A percentile compares a stretch with the other conserved stretches of the same genome.
phyloP scores from a whole-genome alignment of 345 rosid species.

The Populus nigra region DNA sequence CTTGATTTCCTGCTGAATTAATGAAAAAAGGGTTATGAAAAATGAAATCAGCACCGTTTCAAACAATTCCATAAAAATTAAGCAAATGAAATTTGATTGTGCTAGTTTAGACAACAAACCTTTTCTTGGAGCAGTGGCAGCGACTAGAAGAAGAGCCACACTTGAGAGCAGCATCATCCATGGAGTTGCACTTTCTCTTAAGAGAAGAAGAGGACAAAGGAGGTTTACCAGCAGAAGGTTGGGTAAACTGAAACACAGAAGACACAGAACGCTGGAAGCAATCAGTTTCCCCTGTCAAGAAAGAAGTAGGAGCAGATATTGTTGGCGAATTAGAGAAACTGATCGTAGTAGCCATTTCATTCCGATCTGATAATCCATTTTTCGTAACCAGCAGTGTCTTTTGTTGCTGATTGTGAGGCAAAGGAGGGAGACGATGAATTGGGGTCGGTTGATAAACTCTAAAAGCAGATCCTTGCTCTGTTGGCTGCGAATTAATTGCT shows the following conservation, averaged over 20 bases:
- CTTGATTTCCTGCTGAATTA: constrained; percentile 58
- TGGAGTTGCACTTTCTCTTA: constrained; percentile 72
- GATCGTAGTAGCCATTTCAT: constrained; percentile 40
- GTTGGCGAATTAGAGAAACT: constrained; percentile 52
- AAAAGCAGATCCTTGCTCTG: constrained; percentile 57
- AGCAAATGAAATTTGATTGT: background rate
- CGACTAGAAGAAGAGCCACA: constrained; percentile 63
- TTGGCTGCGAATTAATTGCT: constrained; percentile 11
- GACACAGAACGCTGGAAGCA: constrained; percentile 52
- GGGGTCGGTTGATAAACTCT: constrained; percentile 68
- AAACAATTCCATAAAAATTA: background rate
- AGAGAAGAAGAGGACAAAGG: constrained; percentile 55
- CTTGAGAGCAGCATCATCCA: constrained; percentile 58
- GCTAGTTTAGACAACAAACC: constrained; percentile 32
- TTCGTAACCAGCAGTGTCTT: constrained; percentile 27
- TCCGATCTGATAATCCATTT: constrained; percentile 36
- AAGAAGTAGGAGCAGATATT: constrained; percentile 60
- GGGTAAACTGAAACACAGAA: constrained; percentile 64
- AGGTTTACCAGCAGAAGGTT: constrained; percentile 63
- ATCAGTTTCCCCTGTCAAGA: constrained; percentile 70
- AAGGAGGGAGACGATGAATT: constrained; percentile 65
- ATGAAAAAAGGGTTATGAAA: no score
- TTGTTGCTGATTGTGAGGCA: constrained; percentile 40
- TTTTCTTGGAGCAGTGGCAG: constrained; percentile 96
- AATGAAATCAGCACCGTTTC: background rate